These are phyloP conservation scores for Anastatica hierochuntica DNA, from an alignment of 345 rosid species.

Conservation along the genomic window DNA sequence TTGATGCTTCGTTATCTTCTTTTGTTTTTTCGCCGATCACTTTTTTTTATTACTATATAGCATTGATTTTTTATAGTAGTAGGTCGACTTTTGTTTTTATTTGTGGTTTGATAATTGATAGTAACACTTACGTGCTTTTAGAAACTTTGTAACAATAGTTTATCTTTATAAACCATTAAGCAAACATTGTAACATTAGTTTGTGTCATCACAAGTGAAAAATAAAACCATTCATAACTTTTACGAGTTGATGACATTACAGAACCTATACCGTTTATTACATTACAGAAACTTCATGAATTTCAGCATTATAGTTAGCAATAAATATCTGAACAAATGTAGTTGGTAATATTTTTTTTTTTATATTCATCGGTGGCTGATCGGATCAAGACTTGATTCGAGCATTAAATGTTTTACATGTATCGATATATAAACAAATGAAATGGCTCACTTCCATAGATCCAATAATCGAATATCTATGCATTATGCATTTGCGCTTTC, in stretches of 20 bases:
- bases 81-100: conserved; percentile 20
- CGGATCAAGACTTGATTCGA: conserved; percentile 22
- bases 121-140: not conserved
- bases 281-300: not conserved
- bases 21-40: conserved; percentile 13
- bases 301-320: conserved; percentile 13
- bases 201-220: not conserved
- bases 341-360: not conserved
- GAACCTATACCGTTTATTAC: not conserved
- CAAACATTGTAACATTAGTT: too few relatives aligned
- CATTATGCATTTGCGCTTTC: conserved; percentile 6
- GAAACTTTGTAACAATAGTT: not conserved
- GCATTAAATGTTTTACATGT: conserved; percentile 19
- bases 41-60: conserved; percentile 3
- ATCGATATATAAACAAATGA: conserved; percentile 16
- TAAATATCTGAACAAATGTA: conserved; percentile 15
- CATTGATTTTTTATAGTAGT: conserved; percentile 6
- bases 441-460: conserved; percentile 15
- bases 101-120: conserved; percentile 3
- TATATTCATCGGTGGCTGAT: conserved; percentile 2
- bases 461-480: conserved; percentile 8
- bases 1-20: conserved; percentile 23
- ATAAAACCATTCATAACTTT: not conserved
- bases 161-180: not conserved
- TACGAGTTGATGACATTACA: too few relatives aligned